These are phyloP conservation scores for Phytomonas francai DNA, from an alignment of 208 protist genomes.

Conservation along the genomic window DNA sequence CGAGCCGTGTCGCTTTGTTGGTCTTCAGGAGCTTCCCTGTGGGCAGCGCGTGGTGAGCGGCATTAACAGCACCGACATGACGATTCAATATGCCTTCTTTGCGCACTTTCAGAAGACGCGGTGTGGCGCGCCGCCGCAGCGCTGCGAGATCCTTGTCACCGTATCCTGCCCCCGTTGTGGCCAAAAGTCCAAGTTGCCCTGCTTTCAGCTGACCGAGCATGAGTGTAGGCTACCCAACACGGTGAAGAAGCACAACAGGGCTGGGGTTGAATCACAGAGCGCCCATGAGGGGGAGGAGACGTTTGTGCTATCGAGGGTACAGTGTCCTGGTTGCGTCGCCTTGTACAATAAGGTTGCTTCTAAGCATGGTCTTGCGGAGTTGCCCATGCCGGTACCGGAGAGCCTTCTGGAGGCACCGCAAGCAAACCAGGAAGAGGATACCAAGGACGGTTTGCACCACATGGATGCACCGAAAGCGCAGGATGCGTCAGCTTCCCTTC, in stretches of 20 bases:
- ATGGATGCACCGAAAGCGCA: slow-evolving; percentile 10
- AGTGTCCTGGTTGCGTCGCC: slow-evolving; percentile 66
- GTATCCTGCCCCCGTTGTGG: slow-evolving; percentile 66
- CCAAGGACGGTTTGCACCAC: slow-evolving; percentile 18
- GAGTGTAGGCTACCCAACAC: slow-evolving; percentile 6
- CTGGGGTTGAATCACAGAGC: slow-evolving; percentile 1
- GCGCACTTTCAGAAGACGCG: slow-evolving; percentile 62
- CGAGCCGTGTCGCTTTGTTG: slow-evolving; percentile 60
- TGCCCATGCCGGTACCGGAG: slow-evolving; percentile 18
- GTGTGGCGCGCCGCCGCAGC: slow-evolving; percentile 42
- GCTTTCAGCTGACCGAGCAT: slow-evolving; percentile 34
- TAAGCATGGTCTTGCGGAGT: slow-evolving; percentile 38
- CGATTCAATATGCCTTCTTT: slow-evolving; percentile 38
- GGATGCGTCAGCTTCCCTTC: background rate
- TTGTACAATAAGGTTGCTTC: slow-evolving; percentile 69
- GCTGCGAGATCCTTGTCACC: slow-evolving; percentile 42
- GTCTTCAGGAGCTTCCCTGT: slow-evolving; percentile 58
- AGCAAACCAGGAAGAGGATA: slow-evolving; percentile 2
- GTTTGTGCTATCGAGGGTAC: slow-evolving; percentile 36
- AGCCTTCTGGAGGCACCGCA: background rate
- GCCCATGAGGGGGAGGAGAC: slow-evolving; percentile 9
- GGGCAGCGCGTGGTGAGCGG: slow-evolving; percentile 78
- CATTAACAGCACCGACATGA: slow-evolving; percentile 30
- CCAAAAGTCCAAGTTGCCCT: slow-evolving; percentile 38
- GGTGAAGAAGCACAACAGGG: slow-evolving; percentile 9